Percentiles rank a stretch among this genome's conserved stretches.
Conservation (phyloP, 306 rosid species). For the Acmispon strigosus region DNA sequence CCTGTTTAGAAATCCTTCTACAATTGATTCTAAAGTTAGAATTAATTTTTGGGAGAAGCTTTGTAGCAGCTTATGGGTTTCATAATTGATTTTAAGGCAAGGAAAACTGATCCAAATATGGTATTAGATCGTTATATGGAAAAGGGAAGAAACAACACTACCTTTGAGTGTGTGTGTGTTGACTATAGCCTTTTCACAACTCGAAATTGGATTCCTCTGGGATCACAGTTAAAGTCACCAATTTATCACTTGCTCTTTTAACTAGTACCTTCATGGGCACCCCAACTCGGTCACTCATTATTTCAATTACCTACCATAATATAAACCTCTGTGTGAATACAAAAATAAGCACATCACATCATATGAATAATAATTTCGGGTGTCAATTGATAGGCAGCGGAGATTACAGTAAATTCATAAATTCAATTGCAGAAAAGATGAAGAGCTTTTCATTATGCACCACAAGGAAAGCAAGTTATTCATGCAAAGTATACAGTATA, state of each 20-base stretch:
- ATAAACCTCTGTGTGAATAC: neutral
- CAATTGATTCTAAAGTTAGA: too few species aligned
- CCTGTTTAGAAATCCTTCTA: too few species aligned
- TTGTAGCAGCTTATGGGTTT: too few species aligned
- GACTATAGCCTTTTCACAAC: slow-evolving; percentile 10
- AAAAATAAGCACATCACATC: neutral
- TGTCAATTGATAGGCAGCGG: neutral
- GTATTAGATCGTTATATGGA: neutral
- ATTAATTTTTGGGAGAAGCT: too few species aligned
- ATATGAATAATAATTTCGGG: neutral
- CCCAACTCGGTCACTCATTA: slow-evolving; percentile 72
- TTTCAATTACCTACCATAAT: slow-evolving; percentile 59
- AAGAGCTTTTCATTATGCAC: neutral
- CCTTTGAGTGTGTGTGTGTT: neutral
- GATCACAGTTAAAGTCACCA: slow-evolving; percentile 50
- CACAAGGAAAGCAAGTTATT: neutral
- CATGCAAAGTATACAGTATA: neutral
- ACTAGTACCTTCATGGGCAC: slow-evolving; percentile 53
- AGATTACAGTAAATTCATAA: neutral
- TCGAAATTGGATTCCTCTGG: slow-evolving; percentile 66
- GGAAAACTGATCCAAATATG: too few species aligned
- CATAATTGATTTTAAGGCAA: too few species aligned
- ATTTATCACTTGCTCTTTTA: slow-evolving; percentile 40
- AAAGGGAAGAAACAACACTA: neutral
- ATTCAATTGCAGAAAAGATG: neutral